These are phyloP conservation scores for Trichophaea hybrida DNA, from an alignment of 2,329 filamentous ascomycete genomes.

Conservation along the genomic window DNA sequence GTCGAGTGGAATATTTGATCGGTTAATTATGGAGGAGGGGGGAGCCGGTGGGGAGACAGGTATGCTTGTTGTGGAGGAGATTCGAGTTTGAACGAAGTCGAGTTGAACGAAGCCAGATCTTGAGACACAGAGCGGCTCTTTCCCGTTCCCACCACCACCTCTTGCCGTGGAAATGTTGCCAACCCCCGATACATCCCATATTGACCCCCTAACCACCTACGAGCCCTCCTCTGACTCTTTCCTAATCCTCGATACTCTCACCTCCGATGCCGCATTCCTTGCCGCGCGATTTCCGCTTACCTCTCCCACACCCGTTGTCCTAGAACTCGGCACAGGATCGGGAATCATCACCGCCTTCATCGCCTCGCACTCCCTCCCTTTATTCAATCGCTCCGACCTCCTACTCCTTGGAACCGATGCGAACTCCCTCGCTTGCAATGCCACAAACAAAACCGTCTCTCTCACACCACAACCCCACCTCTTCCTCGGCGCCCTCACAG, in stretches of 20 bases:
- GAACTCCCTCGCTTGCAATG: slow-evolving; percentile 67
- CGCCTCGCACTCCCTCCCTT: slow-evolving; percentile 53
- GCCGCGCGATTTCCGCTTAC: slow-evolving; percentile 43
- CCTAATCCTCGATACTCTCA: slow-evolving; percentile 81
- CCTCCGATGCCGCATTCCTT: slow-evolving; percentile 52
- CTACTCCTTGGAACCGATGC: slow-evolving; percentile 69
- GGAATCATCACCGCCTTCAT: slow-evolving; percentile 87
- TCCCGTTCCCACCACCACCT: neutral
- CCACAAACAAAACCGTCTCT: slow-evolving; percentile 54
- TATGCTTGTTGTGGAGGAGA: no score
- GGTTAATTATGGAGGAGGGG: neutral
- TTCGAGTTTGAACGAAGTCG: no score
- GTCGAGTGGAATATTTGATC: neutral
- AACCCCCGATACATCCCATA: slow-evolving; percentile 84
- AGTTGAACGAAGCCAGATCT: no score
- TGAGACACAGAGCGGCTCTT: neutral
- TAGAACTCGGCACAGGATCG: slow-evolving; percentile 83
- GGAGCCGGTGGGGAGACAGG: neutral
- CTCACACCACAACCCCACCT: slow-evolving; percentile 29
- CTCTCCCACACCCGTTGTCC: slow-evolving; percentile 45
- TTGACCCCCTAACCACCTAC: slow-evolving; percentile 77
- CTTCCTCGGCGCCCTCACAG: slow-evolving; percentile 53
- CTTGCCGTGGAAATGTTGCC: slow-evolving; percentile 39
- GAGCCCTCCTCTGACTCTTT: slow-evolving; percentile 95
- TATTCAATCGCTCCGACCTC: slow-evolving; percentile 59